Base-by-base conservation (phyloP, 441 rosid genomes). In the Croton laevigatus region DNA sequence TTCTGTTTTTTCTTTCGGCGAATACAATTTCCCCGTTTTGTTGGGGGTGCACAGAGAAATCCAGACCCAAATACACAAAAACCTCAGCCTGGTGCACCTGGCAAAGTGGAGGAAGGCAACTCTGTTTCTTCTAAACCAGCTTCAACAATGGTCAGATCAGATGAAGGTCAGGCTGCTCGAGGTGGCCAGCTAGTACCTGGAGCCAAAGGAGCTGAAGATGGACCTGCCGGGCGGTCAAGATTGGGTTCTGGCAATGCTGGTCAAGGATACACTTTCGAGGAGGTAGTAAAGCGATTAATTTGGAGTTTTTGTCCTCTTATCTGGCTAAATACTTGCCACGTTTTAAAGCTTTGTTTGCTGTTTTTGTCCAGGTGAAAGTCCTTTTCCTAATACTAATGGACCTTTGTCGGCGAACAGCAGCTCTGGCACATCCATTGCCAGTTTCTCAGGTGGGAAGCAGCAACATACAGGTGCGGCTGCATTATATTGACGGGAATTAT, bases 241-340 rank as follows among this genome's bases (percentile, higher is more conserved):
- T 74, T 91, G 81, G 98, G 99, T 44, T 88, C 70, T 80, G 99
- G 99, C 71, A 96, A 93, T 89, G 99, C 98, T 71, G 98, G 97
- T 75, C 99, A 96, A 82, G 99, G 99, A 74, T 96, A 96, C 82
- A 96, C 94, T 69, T 96, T 87, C 78, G 99, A 93, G 79, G 99
- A 96, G 98, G 99, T 96, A 82, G 46, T 71, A 64, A 60, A 7
- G 16, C 34, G 20, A 37, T 23, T 72, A 23, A 20, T 3, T 62
- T 22, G 27, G 46, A 10, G 27, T 68, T 65, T 49, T 37, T 17
- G 32, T 32, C 32, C 36, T 57, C 42, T 60, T 40, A 13, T 60
- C 71, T 65, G 44, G 19, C 44, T 62, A 45, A 16, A 60, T 36
- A 7, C 44, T 12, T 23, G 3, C 45, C 37, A 12, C 4, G 23